These are phyloP conservation scores for Mycena metata DNA, from an alignment of 768 basidiomycete genomes.

Conservation along the genomic window DNA sequence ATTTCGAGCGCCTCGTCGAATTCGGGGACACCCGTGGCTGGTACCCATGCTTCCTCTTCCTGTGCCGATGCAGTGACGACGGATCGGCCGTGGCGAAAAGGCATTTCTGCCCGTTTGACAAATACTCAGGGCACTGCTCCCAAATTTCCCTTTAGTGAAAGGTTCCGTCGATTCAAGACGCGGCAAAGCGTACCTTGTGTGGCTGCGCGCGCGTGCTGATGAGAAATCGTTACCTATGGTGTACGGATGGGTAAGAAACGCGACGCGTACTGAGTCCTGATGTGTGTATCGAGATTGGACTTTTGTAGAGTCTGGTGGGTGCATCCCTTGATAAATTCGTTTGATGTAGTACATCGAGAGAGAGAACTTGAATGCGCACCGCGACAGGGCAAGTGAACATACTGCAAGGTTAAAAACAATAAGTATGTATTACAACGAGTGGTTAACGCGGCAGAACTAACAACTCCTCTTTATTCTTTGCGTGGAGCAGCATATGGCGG, in stretches of 20 bases:
- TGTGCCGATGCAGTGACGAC: constrained; percentile 29
- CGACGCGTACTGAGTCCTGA: constrained; percentile 30
- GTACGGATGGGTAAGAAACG: too few species aligned
- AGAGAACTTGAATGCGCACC: background rate
- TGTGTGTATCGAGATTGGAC: constrained; percentile 34
- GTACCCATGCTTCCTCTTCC: constrained; percentile 32
- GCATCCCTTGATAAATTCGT: constrained; percentile 5
- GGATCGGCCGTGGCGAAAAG: constrained; percentile 28
- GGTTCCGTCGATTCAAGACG: too few species aligned
- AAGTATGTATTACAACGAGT: background rate
- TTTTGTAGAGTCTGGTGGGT: constrained; percentile 30
- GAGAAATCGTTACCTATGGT: background rate
- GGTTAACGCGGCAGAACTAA: background rate
- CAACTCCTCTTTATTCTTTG: constrained; percentile 30
- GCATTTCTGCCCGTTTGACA: constrained; percentile 27
- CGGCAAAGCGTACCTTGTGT: background rate
- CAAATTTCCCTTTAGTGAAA: too few species aligned
- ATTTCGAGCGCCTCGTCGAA: background rate
- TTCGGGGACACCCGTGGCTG: background rate
- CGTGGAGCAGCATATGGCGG: constrained; percentile 29
- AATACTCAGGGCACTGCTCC: constrained; percentile 24
- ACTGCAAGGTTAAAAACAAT: background rate
- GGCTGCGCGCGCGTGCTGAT: constrained; percentile 23
- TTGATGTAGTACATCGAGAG: background rate
- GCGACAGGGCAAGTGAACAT: constrained; percentile 30